phyloP scores from a whole-genome alignment of 1,284 basidiomycete species.

The Ustilago tritici region DNA sequence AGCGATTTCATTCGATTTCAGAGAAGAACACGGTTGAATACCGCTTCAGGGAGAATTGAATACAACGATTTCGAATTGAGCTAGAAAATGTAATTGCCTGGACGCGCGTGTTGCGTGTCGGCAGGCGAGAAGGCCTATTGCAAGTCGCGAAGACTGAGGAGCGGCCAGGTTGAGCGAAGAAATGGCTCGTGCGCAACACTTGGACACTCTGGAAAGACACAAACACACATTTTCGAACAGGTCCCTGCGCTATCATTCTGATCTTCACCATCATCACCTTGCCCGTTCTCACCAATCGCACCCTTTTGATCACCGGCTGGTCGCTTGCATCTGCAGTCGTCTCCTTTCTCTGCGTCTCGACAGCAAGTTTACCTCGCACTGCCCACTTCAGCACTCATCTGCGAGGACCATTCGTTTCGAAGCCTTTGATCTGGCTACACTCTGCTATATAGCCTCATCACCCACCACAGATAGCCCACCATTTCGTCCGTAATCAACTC shows the following conservation, averaged over 20 bases:
- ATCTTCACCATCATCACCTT: slow-evolving; percentile 3
- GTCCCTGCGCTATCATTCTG: slow-evolving; percentile 8
- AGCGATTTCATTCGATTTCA: not conserved
- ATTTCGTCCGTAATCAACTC: slow-evolving; percentile 47
- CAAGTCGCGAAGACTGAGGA: not conserved
- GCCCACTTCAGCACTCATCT: not conserved
- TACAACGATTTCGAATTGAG: not conserved
- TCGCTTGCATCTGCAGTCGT: not conserved
- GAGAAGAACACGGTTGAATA: slow-evolving; percentile 1
- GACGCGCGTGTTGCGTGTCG: slow-evolving; percentile 24
- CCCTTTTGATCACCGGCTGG: not conserved
- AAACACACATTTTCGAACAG: slow-evolving; percentile 2
- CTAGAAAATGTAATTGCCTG: slow-evolving; percentile 11
- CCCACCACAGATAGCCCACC: slow-evolving; percentile 12
- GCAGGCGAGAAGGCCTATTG: not conserved
- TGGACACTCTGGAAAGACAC: slow-evolving; percentile 15
- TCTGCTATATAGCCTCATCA: not conserved
- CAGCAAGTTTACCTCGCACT: not conserved
- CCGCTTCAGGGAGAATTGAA: not conserved
- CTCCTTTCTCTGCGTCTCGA: not conserved
- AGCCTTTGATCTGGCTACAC: slow-evolving; percentile 6
- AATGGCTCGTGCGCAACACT: slow-evolving; percentile 49
- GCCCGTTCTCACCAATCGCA: not conserved
- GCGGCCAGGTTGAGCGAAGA: not conserved
- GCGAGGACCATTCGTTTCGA: slow-evolving; percentile 2